phyloP scores from a whole-genome alignment of 495 filamentous ascomycete species.

The Rhypophila decipiens region DNA sequence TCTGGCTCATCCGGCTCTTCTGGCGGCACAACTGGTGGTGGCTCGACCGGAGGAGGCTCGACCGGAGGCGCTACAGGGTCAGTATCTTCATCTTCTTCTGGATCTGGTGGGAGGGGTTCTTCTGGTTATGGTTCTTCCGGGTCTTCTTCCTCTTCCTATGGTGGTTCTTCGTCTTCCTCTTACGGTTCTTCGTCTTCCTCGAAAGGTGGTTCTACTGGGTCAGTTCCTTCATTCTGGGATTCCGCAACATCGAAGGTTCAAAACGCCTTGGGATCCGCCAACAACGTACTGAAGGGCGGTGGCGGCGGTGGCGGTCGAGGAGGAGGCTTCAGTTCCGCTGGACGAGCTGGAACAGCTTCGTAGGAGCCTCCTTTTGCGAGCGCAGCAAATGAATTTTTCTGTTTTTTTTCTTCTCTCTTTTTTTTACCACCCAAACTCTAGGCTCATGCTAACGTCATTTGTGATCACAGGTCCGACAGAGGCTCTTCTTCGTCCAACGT shows the following conservation, averaged over 20 bases:
- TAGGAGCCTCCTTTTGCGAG: not conserved
- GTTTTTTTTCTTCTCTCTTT: too few relatives aligned
- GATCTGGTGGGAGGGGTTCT: too few relatives aligned
- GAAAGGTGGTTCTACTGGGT: not conserved
- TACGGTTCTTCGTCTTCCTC: not conserved
- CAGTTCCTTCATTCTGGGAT: too few relatives aligned
- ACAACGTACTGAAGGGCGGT: not conserved
- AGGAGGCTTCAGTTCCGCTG: not conserved
- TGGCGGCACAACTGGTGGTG: not conserved
- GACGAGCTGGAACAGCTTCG: not conserved
- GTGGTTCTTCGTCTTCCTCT: not conserved
- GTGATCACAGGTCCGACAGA: slow-evolving; percentile 8
- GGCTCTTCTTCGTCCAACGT: slow-evolving; percentile 38
- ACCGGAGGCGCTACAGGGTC: not conserved
- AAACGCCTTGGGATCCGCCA: too few relatives aligned
- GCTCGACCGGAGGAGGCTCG: not conserved
- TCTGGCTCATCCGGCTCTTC: slow-evolving; percentile 20
- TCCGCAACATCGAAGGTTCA: too few relatives aligned
- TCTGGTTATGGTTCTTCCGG: too few relatives aligned
- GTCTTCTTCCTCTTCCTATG: too few relatives aligned
- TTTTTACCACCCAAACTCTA: not conserved
- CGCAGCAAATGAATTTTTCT: not conserved
- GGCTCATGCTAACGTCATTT: not conserved
- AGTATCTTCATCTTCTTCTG: not conserved
- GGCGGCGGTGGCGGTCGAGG: not conserved